These are phyloP conservation scores for Chlorella sp. DNA, from an alignment of 139 green algal genomes.

Conservation along the genomic window DNA sequence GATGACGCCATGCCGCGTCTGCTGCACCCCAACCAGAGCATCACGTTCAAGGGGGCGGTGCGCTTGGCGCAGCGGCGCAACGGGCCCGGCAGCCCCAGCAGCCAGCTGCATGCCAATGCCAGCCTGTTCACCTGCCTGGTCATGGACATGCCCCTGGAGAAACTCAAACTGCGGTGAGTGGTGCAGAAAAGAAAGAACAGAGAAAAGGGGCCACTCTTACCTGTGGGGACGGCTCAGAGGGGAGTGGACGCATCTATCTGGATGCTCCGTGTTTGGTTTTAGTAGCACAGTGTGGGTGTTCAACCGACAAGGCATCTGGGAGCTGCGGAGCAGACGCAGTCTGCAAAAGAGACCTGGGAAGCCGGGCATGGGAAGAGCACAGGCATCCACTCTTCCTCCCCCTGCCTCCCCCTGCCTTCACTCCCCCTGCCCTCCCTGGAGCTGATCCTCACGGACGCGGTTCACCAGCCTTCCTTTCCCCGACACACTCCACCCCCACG, in stretches of 20 bases:
- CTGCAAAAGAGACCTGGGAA: no score
- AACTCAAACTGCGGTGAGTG: slow-evolving; percentile 33
- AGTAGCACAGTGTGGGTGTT: background rate
- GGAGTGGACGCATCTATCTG: no score
- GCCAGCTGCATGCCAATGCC: slow-evolving; percentile 29
- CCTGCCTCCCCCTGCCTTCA: background rate
- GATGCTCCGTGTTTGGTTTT: background rate
- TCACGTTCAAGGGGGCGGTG: slow-evolving; percentile 35
- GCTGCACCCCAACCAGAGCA: slow-evolving; percentile 23
- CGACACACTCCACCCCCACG: no score
- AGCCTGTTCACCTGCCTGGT: slow-evolving; percentile 51
- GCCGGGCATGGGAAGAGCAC: background rate
- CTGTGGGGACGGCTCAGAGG: no score
- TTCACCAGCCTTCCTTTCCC: no score
- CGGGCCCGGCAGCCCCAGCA: background rate
- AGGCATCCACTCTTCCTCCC: no score
- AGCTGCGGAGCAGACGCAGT: background rate
- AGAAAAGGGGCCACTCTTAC: no score
- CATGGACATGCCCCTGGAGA: slow-evolving; percentile 46
- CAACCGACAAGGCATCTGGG: background rate
- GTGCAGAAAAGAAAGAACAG: no score
- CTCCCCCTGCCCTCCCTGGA: background rate
- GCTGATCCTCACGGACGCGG: no score
- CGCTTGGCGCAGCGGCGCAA: background rate
- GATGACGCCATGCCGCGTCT: background rate